Evolutionary conservation across 805 yeast species (phyloP).

Genomic region (Ogataea chonburiensis): DNA sequence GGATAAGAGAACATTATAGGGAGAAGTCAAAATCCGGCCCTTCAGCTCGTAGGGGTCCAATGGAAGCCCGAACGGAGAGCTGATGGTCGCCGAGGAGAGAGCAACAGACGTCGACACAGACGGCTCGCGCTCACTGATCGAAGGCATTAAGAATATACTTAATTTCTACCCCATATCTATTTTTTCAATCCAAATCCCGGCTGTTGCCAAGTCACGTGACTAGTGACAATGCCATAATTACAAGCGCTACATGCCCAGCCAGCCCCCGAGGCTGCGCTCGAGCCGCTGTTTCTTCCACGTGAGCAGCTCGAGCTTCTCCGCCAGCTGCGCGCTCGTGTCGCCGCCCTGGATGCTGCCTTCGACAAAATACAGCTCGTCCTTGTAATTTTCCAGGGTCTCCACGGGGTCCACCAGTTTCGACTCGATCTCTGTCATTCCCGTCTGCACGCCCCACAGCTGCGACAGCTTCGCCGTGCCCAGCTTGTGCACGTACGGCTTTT

Average conservation of each 20-base stretch:
- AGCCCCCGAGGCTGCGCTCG: conserved; percentile 19
- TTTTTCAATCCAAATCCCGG: conserved; percentile 10
- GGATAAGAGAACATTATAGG: conserved; percentile 53
- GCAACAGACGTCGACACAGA: conserved; percentile 29
- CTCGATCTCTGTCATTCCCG: conserved; percentile 24
- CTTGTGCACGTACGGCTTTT: conserved; percentile 24
- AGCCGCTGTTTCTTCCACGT: conserved; percentile 30
- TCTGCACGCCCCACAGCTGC: conserved; percentile 28
- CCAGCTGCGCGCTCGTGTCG: conserved; percentile 8
- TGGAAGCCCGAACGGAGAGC: conserved; percentile 62
- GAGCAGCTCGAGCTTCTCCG: conserved; percentile 18
- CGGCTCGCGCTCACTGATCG: conserved; percentile 25
- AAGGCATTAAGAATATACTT: conserved; percentile 21
- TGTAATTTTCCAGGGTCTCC: conserved; percentile 25
- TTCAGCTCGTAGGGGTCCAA: conserved; percentile 52
- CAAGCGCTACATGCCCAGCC: conserved; percentile 8
- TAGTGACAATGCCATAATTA: background rate
- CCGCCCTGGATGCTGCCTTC: conserved; percentile 20
- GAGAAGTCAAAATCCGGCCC: conserved; percentile 51
- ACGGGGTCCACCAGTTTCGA: conserved; percentile 10
- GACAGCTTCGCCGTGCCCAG: conserved; percentile 33
- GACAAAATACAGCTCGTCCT: conserved; percentile 31
- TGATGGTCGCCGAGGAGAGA: conserved; percentile 39
- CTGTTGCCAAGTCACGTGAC: conserved; percentile 19
- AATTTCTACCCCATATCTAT: conserved; percentile 1